Evolutionary conservation across 2,329 filamentous ascomycete genomes (phyloP).

Genomic region (Colletotrichum caudatum): DNA sequence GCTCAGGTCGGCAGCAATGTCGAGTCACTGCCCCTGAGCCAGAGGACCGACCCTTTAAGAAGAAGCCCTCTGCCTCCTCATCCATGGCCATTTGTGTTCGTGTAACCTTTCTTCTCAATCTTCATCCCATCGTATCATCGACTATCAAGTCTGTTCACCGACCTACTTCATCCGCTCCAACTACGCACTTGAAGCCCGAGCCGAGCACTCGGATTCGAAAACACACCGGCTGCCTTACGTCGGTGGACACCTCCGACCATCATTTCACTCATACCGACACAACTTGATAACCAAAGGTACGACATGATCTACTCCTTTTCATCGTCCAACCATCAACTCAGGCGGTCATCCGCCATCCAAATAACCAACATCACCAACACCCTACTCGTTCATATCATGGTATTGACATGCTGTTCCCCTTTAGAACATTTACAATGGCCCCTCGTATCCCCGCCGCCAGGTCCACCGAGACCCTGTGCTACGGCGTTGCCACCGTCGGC

Average conservation of each 20-base stretch:
- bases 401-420: not conserved
- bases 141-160: not conserved
- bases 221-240: not conserved
- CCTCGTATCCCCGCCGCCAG: constrained; percentile 63
- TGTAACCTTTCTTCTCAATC: not conserved
- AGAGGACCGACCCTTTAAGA: constrained; percentile 36
- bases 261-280: not conserved
- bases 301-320: not conserved
- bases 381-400: no score
- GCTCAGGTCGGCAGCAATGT: constrained; percentile 28
- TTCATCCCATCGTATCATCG: constrained; percentile 25
- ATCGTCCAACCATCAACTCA: not conserved
- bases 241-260: not conserved
- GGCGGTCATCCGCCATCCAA: not conserved
- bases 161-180: constrained; percentile 3
- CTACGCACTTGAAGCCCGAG: not conserved
- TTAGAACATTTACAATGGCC: constrained; percentile 49
- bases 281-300: not conserved
- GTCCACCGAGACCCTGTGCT: constrained; percentile 63
- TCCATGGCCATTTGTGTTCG: not conserved
- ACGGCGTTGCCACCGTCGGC: constrained; percentile 65
- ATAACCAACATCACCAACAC: not conserved
- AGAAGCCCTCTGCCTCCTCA: constrained; percentile 21
- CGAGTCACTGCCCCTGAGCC: constrained; percentile 37
- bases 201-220: not conserved